Conservation (phyloP, 2,329 filamentous ascomycete species). For the Coniochaeta prunicola region DNA sequence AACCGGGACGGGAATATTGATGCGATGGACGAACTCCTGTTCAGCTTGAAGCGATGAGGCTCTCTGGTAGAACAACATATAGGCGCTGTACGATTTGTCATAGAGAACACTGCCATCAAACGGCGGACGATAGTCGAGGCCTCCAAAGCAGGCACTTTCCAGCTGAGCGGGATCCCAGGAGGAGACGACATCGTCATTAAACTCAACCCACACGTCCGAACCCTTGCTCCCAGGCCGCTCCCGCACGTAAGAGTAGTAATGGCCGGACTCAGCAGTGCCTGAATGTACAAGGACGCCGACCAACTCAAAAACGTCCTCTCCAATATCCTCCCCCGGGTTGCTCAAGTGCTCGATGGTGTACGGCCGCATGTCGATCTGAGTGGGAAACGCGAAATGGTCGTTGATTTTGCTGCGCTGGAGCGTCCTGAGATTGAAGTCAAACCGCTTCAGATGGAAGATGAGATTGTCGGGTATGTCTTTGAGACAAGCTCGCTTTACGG, state of each 20-base stretch:
- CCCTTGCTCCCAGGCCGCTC: conserved; percentile 54
- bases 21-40: conserved; percentile 35
- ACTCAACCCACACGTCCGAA: conserved; percentile 69
- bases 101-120: conserved; percentile 39
- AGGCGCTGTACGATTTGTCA: conserved; percentile 77
- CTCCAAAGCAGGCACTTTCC: conserved; percentile 74
- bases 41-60: conserved; percentile 55
- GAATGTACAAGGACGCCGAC: conserved; percentile 93
- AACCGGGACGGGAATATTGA: conserved; percentile 29
- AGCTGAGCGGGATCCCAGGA: conserved; percentile 69
- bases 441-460: conserved; percentile 90
- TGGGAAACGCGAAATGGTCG: conserved; percentile 85
- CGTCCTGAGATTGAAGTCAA: conserved; percentile 72
- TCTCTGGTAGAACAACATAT: conserved; percentile 97
- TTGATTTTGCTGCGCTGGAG: conserved; percentile 89
- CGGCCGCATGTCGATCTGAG: conserved; percentile 74
- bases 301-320: conserved; percentile 79
- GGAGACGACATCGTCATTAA: conserved; percentile 83
- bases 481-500: conserved; percentile 84
- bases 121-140: conserved; percentile 46
- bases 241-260: conserved; percentile 95
- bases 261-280: conserved; percentile 86
- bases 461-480: conserved; percentile 91
- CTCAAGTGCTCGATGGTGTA: conserved; percentile 85
- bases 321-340: conserved; percentile 43